These are phyloP conservation scores for Boletus sensibilis DNA, from an alignment of 768 basidiomycete genomes.

Conservation along the genomic window DNA sequence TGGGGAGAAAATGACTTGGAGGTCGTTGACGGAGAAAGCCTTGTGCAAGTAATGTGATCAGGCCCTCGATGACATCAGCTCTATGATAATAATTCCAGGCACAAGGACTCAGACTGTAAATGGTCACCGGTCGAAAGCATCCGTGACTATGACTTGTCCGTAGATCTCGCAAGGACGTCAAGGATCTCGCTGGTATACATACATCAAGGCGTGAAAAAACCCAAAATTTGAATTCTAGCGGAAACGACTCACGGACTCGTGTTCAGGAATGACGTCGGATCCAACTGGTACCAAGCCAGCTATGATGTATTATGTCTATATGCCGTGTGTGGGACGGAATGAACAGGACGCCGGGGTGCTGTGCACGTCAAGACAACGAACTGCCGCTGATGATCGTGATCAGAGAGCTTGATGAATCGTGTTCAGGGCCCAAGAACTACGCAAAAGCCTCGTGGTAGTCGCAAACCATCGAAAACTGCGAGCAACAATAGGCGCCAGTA, in stretches of 20 bases:
- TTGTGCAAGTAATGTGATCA: too few relatives aligned
- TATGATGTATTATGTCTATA: background rate
- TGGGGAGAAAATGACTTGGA: too few relatives aligned
- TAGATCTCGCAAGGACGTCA: too few relatives aligned
- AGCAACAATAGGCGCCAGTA: background rate
- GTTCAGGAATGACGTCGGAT: background rate
- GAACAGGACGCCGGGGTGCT: background rate
- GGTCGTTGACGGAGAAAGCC: too few relatives aligned
- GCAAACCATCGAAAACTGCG: background rate
- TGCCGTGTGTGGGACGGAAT: background rate
- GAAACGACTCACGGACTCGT: background rate
- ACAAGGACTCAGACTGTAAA: too few relatives aligned
- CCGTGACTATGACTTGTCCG: too few relatives aligned
- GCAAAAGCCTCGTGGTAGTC: background rate
- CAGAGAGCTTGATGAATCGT: background rate
- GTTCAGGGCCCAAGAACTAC: background rate
- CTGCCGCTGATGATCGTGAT: background rate
- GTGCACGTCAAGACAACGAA: background rate
- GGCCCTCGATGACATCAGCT: too few relatives aligned
- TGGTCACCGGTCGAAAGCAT: too few relatives aligned
- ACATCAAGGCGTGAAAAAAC: too few relatives aligned
- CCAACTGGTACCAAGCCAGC: background rate
- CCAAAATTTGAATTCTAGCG: background rate
- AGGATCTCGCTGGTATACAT: background rate
- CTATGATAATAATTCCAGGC: too few relatives aligned